Base-by-base conservation (phyloP, 2,329 filamentous ascomycete species). In the Phialocephala subalpina region DNA sequence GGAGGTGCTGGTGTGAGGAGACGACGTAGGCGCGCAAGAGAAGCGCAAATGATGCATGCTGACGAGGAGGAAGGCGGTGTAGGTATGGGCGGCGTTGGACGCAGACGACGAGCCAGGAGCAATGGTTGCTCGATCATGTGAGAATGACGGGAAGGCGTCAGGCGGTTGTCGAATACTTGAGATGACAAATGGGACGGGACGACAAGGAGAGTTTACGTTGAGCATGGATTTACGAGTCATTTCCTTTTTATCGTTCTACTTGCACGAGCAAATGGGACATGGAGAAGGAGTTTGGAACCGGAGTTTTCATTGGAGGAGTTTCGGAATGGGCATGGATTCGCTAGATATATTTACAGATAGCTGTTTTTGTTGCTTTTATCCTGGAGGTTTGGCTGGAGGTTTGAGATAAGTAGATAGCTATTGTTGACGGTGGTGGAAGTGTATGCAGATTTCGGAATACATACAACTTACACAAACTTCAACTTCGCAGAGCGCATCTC, bases 21-120 rank as follows among this genome's bases (percentile, higher is more conserved):
- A 61, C 83, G 94, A 65, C 84, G 94, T 69, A 85, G 94, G 58
- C 85, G 94, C 66, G 93, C 93, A 1, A 86, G 94, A 56, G 93
- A 97, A 77, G 93, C 94, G 5, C 90, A 93, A 75, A 84, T 90
- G 76, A 83, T 93, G 71, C 93, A 96, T 78, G 89, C 91, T 56
- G 88, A 93, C 72, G 94, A 97, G 76, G 92, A 94, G 70, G 92
- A 92, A 53, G 90, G 87, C 14, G 87, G 80, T 5, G 70, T 79
- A n/a, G 80, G 81, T 7, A 81, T 80, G 25, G 82, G 80, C 4
- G 74, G 74, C 4, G 68, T 73, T 57, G 73, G 72, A 35, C 82
- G 86, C 29, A 84, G 88, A 42, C 84, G 88, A 66, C 84, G 88
- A 64, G 89, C 90, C 18, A 83, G 90, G 72, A 92, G 89, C 42